Base-by-base conservation (phyloP, 2,329 filamentous ascomycete species). In the Madurella mycetomatis region DNA sequence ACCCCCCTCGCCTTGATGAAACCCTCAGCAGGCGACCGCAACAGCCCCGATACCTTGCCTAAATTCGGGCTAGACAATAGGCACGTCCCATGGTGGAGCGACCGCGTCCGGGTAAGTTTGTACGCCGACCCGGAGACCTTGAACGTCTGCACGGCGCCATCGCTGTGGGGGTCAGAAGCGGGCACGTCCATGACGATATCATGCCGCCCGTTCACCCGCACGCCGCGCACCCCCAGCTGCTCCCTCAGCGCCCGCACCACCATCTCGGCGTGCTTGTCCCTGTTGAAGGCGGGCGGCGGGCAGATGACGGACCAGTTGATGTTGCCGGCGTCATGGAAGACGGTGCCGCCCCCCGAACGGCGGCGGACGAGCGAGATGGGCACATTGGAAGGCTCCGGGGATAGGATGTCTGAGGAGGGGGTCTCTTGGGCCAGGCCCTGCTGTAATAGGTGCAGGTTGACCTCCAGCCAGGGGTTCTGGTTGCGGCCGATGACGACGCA, bases 401-500 rank as follows among this genome's bases (percentile, higher is more conserved):
- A 11, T 37, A n/a, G 18, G n/a, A 40, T 2, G 9, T 41, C 17
- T n/a, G 31, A 30, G 7, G 19, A 15, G 58, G 51, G 8, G 58
- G 50, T 17, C 54, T 59, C 1, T 53, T 57, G n/a, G 48, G 63
- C 52, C 46, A 63, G 12, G 16, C 59, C 63, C 34, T 59, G 68
- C 60, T 65, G 65, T 9, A 95, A 74, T 1, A 83, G 76, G 40
- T 73, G 73, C 9, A 96, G 78, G 67, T 95, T 89, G 58, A 90
- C 85, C 74, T 99, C 94, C 9, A 90, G 79, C 94, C 92, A 99
- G 51, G 94, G 94, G 69, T 99, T 99, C 74, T 99, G 94, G 70
- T 99, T 99, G 56, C 94, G 85, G 42, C 94, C 94, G 62, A 99
- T 86, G 67, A 99, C 86, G 56, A 99, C 81, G 68, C 89, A 91